phyloP scores from a whole-genome alignment of 805 yeast genomes.

The Ascoidea rubescens region DNA sequence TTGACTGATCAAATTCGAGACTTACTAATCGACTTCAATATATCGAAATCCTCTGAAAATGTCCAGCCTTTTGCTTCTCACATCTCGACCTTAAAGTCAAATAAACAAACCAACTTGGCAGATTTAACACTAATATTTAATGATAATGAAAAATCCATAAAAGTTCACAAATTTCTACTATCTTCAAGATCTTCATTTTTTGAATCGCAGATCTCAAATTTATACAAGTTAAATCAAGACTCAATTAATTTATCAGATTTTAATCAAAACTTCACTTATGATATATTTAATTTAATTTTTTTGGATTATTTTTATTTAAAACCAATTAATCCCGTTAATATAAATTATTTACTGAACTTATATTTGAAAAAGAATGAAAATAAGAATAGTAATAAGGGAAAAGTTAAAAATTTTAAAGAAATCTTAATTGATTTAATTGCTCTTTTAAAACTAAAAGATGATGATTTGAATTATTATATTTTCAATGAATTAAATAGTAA shows the following conservation, averaged over 20 bases:
- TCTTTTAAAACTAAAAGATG: too few relatives aligned
- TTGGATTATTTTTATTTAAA: constrained; percentile 16
- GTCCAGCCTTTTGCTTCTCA: constrained; percentile 65
- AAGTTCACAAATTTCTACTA: constrained; percentile 28
- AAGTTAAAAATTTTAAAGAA: too few relatives aligned
- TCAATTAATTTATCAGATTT: constrained; percentile 15
- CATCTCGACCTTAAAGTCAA: constrained; percentile 31
- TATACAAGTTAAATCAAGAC: constrained; percentile 14
- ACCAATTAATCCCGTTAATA: constrained; percentile 4
- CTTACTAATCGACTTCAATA: constrained; percentile 43
- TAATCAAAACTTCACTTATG: constrained; percentile 10
- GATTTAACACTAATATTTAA: neutral
- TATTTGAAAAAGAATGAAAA: constrained; percentile 3
- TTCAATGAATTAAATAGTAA: too few relatives aligned
- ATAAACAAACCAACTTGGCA: constrained; percentile 9
- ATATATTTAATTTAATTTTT: constrained; percentile 17
- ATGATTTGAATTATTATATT: too few relatives aligned
- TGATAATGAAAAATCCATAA: constrained; percentile 5
- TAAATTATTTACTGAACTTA: constrained; percentile 16
- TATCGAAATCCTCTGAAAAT: constrained; percentile 53
- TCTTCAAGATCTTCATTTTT: constrained; percentile 23
- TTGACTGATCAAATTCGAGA: constrained; percentile 51
- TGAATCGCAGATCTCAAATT: constrained; percentile 11
- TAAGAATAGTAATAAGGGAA: neutral
- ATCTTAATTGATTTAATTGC: too few relatives aligned